Base-by-base conservation (phyloP, 257 asterid species). In the Ehretia macrophylla region DNA sequence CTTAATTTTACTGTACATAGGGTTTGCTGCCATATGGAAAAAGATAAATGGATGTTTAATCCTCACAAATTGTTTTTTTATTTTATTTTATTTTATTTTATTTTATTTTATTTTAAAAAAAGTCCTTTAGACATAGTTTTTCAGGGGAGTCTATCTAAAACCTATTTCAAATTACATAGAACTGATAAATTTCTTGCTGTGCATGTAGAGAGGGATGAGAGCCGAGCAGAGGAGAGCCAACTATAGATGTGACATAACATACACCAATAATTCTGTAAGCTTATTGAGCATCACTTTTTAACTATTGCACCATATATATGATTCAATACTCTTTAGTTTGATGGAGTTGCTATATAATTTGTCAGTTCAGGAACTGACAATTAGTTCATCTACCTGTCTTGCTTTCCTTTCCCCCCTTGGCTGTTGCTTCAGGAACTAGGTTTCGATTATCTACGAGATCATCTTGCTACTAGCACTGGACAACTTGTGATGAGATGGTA, bases 401-500 rank as follows among this genome's bases (percentile, higher is more conserved):
- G 55, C 58, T 18, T 62, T 55, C 44, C 20, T 18, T 51, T 55
- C n/a, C 59, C 65, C 23, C 52, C 35, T 55, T 60, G 67, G 38
- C 17, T 52, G 52, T 50, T 73, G 55, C 60, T 49, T 19, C 77
- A 92, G 99, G 99, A 93, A 70, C 97, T 93, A 71, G 97, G 97
- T 67, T 93, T 93, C 69, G 99, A 93, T 76, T 93, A 92, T 76
- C 72, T 92, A 59, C 93, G 99, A 68, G 99, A 93, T 73, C 89
- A 93, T 73, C 84, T 93, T 58, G 79, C 91, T 62, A 77, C 76
- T 75, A 86, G 81, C 75, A 79, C 75, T 32, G 91, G 75, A 32
- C 85, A 83, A 62, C 92, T 90, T 65, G 99, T 93, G 68, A 86
- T 93, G 99, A 88, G 96, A 89, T 93, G 96, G 97, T 92, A 81